Evolutionary conservation across 1,139 yeast genomes (phyloP), one percentile per base, ranked within the genome.

Genomic region (Kodamaea ohmeri): DNA sequence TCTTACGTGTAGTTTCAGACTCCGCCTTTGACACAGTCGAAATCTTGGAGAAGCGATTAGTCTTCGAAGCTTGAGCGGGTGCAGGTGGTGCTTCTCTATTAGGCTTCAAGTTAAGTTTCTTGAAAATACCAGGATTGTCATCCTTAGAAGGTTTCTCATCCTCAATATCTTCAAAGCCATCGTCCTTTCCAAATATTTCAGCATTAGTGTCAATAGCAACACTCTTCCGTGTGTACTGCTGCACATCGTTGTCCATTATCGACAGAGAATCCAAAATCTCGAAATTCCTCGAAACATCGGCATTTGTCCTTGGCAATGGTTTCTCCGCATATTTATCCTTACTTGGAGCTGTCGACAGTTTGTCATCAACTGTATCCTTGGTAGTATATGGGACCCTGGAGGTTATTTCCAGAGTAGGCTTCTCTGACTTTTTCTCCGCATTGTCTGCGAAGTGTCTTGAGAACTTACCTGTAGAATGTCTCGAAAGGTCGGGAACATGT

Each of bases 11-110:
- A 6, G 30, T 32, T 15, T 36, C 37, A 43, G 46, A 40, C 35
- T 50, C 32, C 39, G 44, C 25, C 18, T 22, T 34, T 11, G 39
- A 31, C 11, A 34, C 35, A 11, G 34, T 33, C 6, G 42, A 42
- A n/a, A 39, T 20, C 9, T 29, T 25, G 1, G 65, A 52, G n/a
- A 58, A 45, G 30, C 56, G 48, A 25, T 31, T 28, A 15, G 31
- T 14, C 18, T 24, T 31, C n/a, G 18, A 16, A 2, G 30, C 32
- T 15, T 35, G 42, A 13, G 31, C 51, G 8, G 77, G 76, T 4
- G 69, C 64, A 34, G 49, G 56, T 11, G 79, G 79, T 2, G 78
- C 78, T 25, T 51, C 61, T 46, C 79, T 55, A 47, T 65, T 67
- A 2, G 78, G 76, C 36, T 61, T 65, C 48, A 70, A 58, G 33